A percentile compares a stretch with the other conserved stretches of the same genome.
Evolutionary conservation across 2,329 filamentous ascomycete species (phyloP).

Genomic region (Microdochium paspali): DNA sequence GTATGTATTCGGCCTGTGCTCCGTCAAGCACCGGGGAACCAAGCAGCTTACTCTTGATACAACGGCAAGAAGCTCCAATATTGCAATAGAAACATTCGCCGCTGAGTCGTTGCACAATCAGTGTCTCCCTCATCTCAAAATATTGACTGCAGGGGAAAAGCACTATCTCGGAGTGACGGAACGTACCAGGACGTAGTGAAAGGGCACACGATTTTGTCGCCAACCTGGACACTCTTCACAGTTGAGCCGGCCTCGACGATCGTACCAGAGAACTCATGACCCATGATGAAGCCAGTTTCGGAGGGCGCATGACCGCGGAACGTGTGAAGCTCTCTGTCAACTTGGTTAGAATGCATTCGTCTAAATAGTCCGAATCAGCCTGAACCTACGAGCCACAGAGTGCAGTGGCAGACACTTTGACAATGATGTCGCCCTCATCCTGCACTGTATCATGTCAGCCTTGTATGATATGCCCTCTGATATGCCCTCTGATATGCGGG

Average conservation of each 20-base stretch:
- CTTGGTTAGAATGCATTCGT: slow-evolving; percentile 1
- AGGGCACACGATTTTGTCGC: slow-evolving; percentile 72
- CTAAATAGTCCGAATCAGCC: slow-evolving; percentile 1
- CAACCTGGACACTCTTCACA: slow-evolving; percentile 60
- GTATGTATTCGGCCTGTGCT: slow-evolving; percentile 73
- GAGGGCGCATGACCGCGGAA: slow-evolving; percentile 74
- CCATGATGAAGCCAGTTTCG: slow-evolving; percentile 56
- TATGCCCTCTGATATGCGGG: background rate
- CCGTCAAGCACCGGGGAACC: slow-evolving; percentile 63
- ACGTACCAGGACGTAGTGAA: slow-evolving; percentile 73
- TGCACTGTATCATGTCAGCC: slow-evolving; percentile 37
- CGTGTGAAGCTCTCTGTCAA: slow-evolving; percentile 67
- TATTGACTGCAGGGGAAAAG: background rate
- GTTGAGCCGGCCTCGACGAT: slow-evolving; percentile 58
- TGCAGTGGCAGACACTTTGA: slow-evolving; percentile 75
- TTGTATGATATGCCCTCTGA: no score
- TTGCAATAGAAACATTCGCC: slow-evolving; percentile 79
- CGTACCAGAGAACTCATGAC: slow-evolving; percentile 79
- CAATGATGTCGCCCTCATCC: slow-evolving; percentile 64
- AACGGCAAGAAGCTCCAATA: slow-evolving; percentile 67
- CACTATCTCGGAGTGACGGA: background rate
- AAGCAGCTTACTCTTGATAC: slow-evolving; percentile 60
- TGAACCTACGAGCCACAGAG: slow-evolving; percentile 72
- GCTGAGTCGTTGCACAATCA: slow-evolving; percentile 25
- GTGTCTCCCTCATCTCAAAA: background rate